Base-by-base conservation (phyloP, 2,329 filamentous ascomycete species). In the Harringtonia aguacate region DNA sequence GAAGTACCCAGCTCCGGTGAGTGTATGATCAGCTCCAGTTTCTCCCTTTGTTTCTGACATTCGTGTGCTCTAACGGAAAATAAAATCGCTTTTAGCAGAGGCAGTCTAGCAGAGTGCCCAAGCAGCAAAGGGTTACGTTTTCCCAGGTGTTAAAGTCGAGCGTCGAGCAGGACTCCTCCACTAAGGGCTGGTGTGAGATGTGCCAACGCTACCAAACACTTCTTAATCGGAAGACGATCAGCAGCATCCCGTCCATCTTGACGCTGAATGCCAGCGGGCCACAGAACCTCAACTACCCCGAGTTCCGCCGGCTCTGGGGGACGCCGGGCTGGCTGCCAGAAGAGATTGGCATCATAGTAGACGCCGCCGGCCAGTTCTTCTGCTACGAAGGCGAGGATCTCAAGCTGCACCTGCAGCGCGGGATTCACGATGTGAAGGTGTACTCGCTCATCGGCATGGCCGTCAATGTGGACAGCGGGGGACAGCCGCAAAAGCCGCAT, bases 351-450 rank as follows among this genome's bases (percentile, higher is more conserved):
- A 78, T 98, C 56, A 86, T 94, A 46, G 78, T 95, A 46, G 86
- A 94, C 47, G 79, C 86, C 6, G 40, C 37, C 55, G 87, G 86
- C n/a, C 86, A 94, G 56, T 86, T 97, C 57, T 89, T 86, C 62
- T 95, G 89, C 61, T 97, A 88, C 51, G 89, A 98, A 61, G 90
- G 92, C 3, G 83, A 94, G 43, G 89, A 97, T 55, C 64, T 98
- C 51, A 83, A 82, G 57, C 65, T 85, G 39, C 86, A 92, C 53
- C 65, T 94, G 20, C 82, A 90, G 56, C 77, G 84, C 28, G 85
- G 84, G 20, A 81, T 82, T 8, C 84, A 89, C 46, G 81, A 84
- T 41, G 84, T 97, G 39, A 79, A 81, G 13, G 83, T 97, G 0
- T 98, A 95, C 60, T 94, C 95, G 47, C 70, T 98, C 22, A 80